Evolutionary conservation across 179 eudicot species (phyloP).

Genomic region (Pouteria campechiana): DNA sequence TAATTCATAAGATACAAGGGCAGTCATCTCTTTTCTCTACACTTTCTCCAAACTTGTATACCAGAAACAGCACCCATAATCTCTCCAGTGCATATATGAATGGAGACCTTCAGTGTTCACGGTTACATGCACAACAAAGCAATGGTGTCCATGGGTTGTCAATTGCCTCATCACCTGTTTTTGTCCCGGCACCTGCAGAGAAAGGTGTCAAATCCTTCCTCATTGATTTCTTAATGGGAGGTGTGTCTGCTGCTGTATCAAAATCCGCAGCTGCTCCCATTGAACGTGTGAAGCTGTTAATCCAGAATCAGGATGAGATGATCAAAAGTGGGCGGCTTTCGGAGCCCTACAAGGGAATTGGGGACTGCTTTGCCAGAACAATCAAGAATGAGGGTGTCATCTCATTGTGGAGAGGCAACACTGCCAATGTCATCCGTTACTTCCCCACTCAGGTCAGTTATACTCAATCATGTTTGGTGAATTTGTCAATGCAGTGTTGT

Average conservation of each 20-base stretch:
- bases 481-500: neutral
- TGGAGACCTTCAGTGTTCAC: too few species aligned
- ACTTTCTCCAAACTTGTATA: too few species aligned
- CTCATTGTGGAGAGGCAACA: slow-evolving; percentile 76
- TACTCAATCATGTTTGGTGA: neutral
- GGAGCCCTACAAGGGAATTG: slow-evolving; percentile 76
- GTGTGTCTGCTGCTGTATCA: slow-evolving; percentile 78
- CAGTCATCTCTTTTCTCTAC: too few species aligned
- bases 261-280: slow-evolving; percentile 81
- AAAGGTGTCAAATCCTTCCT: slow-evolving; percentile 40
- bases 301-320: slow-evolving; percentile 80
- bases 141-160: too few species aligned
- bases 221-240: slow-evolving; percentile 73
- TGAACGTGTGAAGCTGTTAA: slow-evolving; percentile 77
- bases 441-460: slow-evolving; percentile 68
- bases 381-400: slow-evolving; percentile 44
- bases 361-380: slow-evolving; percentile 63
- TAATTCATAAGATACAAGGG: too few species aligned
- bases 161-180: slow-evolving; percentile 41
- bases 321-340: slow-evolving; percentile 61
- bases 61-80: too few species aligned
- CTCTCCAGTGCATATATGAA: too few species aligned
- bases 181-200: slow-evolving; percentile 60
- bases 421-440: slow-evolving; percentile 76
- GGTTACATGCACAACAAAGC: too few species aligned